phyloP scores from a whole-genome alignment of 495 filamentous ascomycete genomes.

The Thermothielavioides terrestris region DNA sequence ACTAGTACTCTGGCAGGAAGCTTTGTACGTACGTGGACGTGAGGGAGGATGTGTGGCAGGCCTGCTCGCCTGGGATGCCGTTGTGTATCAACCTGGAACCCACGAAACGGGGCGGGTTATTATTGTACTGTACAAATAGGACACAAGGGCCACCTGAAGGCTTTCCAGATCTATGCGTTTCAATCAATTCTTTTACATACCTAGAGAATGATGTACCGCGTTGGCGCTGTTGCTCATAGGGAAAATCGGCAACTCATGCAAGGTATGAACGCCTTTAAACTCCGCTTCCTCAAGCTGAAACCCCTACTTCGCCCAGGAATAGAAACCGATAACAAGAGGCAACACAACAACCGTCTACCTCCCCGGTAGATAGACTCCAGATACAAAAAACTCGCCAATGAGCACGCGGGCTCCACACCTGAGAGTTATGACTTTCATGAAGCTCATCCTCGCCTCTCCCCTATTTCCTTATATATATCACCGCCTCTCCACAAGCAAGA shows the following conservation, averaged over 20 bases:
- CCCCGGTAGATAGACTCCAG: no score
- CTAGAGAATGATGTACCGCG: neutral
- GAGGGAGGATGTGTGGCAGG: neutral
- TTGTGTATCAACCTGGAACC: no score
- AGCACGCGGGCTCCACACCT: neutral
- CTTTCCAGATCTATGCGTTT: conserved; percentile 7
- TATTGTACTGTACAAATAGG: conserved; percentile 24
- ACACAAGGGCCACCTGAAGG: neutral
- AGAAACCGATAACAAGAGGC: neutral
- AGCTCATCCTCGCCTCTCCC: neutral
- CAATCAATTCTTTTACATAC: conserved; percentile 2
- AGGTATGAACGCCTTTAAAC: conserved; percentile 3
- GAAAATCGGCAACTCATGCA: neutral
- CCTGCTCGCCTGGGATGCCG: neutral
- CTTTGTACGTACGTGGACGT: no score
- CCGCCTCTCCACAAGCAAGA: conserved; percentile 85
- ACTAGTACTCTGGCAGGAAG: no score
- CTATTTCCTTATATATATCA: no score
- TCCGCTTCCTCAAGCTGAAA: neutral
- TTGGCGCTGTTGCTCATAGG: neutral
- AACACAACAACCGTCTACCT: neutral
- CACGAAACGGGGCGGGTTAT: no score
- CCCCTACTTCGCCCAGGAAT: neutral
- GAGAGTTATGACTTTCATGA: neutral
- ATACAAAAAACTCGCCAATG: conserved; percentile 11